Base-by-base conservation (phyloP, 495 filamentous ascomycete species). In the Penicillium subrubescens region DNA sequence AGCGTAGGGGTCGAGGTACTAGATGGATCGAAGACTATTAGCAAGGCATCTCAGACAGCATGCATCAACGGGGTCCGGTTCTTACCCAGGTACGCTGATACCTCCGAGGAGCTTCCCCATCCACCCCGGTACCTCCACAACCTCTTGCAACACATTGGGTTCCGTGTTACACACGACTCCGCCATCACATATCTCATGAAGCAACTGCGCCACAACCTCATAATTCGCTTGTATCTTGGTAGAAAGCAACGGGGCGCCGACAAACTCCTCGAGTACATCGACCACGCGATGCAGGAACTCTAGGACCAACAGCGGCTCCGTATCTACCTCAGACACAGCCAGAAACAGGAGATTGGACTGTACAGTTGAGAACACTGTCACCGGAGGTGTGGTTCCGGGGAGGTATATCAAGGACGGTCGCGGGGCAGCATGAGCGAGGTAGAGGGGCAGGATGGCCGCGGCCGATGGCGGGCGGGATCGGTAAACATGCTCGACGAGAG, bases 121-220 rank as follows among this genome's bases (percentile, higher is more conserved):
- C 78, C 90, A 89, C 41, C 91, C 91, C 56, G 94, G 90, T 12
- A 94, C 91, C 71, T 97, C 92, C 0, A 99, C 92, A 56, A 93
- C 82, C 76, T 99, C 95, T 66, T 93, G 86, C 67, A 99, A 75
- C 8, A 93, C 92, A 79, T 98, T 98, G 4, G 91, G 91, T 73
- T 99, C 95, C 12, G 94, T 97, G 50, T 92, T 96, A 71, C 85
- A 90, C 14, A 97, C 84, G n/a, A 88, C 83, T 4, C 95, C 96
- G 14, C 87, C 93, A 85, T 99, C 95, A 74, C 94, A 97, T 89
- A 98, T 97, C 79, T 99, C 95, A 68, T 89, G 90, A 31, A 98
- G 83, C 8, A 99, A 79, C 77, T 98, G 96, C 19, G 93, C 93
- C 25, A 97, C 91, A 48, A 98, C 89, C 87, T 98, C 92, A 73